Percentiles rank a stretch among this genome's conserved stretches.
Conservation (phyloP, 2,329 filamentous ascomycete species). For the Chaetomium globosum region DNA sequence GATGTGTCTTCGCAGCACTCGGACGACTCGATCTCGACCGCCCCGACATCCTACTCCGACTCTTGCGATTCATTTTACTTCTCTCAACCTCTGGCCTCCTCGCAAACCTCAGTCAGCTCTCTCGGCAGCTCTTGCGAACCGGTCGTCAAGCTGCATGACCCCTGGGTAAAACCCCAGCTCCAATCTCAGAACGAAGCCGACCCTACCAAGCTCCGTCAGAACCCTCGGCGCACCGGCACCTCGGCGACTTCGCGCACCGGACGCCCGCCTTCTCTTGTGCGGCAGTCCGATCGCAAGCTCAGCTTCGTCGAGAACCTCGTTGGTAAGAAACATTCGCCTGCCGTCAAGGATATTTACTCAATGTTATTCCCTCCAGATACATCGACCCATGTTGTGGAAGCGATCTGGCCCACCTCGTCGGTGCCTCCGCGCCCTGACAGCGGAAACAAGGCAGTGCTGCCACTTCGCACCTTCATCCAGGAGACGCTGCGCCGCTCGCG, state of each 20-base stretch:
- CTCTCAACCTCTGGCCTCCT: slow-evolving; percentile 40
- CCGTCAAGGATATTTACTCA: slow-evolving; percentile 40
- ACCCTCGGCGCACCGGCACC: slow-evolving; percentile 60
- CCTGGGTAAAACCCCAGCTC: slow-evolving; percentile 41
- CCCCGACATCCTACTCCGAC: slow-evolving; percentile 30
- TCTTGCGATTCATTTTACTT: slow-evolving; percentile 50
- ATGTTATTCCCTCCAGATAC: slow-evolving; percentile 69
- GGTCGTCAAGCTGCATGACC: slow-evolving; percentile 37
- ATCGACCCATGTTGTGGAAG: slow-evolving; percentile 94
- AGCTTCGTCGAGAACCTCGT: slow-evolving; percentile 96
- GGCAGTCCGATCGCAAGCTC: slow-evolving; percentile 88
- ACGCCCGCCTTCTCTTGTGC: slow-evolving; percentile 73
- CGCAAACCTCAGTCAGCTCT: slow-evolving; percentile 40
- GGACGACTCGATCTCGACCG: slow-evolving; percentile 65
- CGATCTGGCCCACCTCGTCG: slow-evolving; percentile 92
- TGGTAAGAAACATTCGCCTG: slow-evolving; percentile 66
- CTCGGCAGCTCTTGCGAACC: slow-evolving; percentile 40
- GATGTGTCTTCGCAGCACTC: slow-evolving; percentile 70
- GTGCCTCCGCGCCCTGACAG: slow-evolving; percentile 73
- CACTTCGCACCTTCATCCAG: slow-evolving; percentile 93
- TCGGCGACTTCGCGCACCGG: slow-evolving; percentile 59
- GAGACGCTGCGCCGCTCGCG: slow-evolving; percentile 93
- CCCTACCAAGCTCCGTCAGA: slow-evolving; percentile 65
- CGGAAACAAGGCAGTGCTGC: slow-evolving; percentile 76
- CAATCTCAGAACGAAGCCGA: slow-evolving; percentile 43